Base-by-base conservation (phyloP, 805 yeast genomes). In the Ogataea allantospora region DNA sequence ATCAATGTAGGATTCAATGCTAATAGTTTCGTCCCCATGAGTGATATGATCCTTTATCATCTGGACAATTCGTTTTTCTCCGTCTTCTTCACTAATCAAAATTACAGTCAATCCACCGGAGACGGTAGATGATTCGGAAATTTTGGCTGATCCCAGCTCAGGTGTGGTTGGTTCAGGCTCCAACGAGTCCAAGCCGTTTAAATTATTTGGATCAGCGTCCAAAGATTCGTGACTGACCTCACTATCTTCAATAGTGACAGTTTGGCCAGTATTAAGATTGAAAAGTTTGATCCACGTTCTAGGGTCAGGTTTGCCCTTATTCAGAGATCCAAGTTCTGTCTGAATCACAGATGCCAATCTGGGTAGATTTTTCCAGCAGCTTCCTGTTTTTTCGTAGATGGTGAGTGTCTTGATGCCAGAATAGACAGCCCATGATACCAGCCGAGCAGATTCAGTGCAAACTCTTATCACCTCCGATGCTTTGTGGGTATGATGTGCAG, bases 381-480 rank as follows among this genome's bases (percentile, higher is more conserved):
- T 47, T 5, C 62, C 63, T 12, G 50, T 49, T 25, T 41, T 33
- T 34, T 59, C 66, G 32, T 53, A 62, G 7, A 62, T 24, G 1
- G 55, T 55, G 7, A 62, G 16, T 2, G 40, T 30, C 14, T 33
- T 34, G 12, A 60, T 43, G 2, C 61, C 62, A 8, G 54, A 15
- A 19, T 51, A 46, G 3, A 50, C 53, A 9, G 56, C 39, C 66
- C 64, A 61, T 3, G 56, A 44, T 19, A 54, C 48, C n/a, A 61
- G 29, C 35, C 61, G 54, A 2, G 71, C 58, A 6, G 67, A 48
- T 39, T 67, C 69, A 5, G 62, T 55, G 15, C 65, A 43, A 12
- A 71, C 43, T 36, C 70, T 51, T 12, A 70, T 57, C 18, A 58
- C 62, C 44, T 72, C 77, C 4, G 67, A 59, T 1, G 72, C 70